Evolutionary conservation across 805 yeast species (phyloP).

Genomic region (Nakazawaea ambrosiae): DNA sequence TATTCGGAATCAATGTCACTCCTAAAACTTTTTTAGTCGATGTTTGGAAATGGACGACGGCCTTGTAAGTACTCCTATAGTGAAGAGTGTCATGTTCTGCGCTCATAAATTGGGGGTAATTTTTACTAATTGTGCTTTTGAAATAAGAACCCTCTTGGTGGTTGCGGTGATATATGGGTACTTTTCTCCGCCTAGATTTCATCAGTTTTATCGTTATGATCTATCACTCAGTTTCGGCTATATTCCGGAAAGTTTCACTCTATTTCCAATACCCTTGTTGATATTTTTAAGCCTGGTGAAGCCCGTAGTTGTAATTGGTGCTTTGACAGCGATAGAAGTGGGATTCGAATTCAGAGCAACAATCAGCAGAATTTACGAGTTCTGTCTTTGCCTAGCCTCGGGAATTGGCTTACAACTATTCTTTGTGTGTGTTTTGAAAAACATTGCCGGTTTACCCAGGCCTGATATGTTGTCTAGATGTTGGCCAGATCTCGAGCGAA

Average conservation of each 20-base stretch:
- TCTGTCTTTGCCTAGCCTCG: too few relatives aligned
- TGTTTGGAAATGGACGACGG: too few relatives aligned
- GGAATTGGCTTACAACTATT: constrained; percentile 29
- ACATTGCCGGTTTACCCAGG: constrained; percentile 39
- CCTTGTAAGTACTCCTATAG: too few relatives aligned
- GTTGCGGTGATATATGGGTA: neutral
- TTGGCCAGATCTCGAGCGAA: constrained; percentile 30
- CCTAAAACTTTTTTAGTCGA: too few relatives aligned
- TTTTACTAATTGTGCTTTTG: too few relatives aligned
- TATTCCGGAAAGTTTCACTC: neutral
- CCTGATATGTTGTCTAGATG: constrained; percentile 51
- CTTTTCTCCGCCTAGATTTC: neutral
- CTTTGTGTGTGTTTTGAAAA: constrained; percentile 38
- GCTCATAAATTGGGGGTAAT: too few relatives aligned
- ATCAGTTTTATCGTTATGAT: neutral
- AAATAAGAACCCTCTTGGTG: neutral
- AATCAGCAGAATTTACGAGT: too few relatives aligned
- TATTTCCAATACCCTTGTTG: neutral
- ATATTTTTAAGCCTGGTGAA: too few relatives aligned
- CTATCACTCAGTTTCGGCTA: neutral
- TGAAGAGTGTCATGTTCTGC: too few relatives aligned
- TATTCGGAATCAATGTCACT: too few relatives aligned
- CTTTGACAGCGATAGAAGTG: neutral
- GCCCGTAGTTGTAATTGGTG: neutral
- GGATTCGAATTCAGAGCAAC: too few relatives aligned